phyloP scores from a whole-genome alignment of 2,329 filamentous ascomycete species.

The Calonectria ilicicola region DNA sequence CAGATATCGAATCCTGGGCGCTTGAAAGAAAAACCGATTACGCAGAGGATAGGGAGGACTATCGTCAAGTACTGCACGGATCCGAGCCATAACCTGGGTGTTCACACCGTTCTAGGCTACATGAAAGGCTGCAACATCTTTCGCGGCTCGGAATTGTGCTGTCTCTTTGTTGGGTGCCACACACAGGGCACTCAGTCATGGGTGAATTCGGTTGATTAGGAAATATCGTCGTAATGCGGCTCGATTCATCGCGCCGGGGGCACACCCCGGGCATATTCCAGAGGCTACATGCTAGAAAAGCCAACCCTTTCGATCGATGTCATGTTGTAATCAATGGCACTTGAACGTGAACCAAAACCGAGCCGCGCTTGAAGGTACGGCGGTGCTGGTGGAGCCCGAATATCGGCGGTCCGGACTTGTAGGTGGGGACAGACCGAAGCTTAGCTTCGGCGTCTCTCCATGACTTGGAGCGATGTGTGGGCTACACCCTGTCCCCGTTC shows the following conservation, averaged over 20 bases:
- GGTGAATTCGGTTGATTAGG: too few species aligned
- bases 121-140: background rate
- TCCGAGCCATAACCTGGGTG: background rate
- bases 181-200: background rate
- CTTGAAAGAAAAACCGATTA: background rate
- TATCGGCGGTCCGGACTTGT: background rate
- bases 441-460: background rate
- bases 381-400: background rate
- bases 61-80: background rate
- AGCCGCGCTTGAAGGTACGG: background rate
- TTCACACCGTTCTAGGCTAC: background rate
- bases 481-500: too few species aligned
- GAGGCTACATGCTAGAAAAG: background rate
- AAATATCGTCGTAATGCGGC: background rate
- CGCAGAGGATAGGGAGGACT: too few species aligned
- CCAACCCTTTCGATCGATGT: background rate
- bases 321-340: background rate
- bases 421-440: background rate
- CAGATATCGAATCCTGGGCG: background rate
- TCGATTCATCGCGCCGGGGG: background rate
- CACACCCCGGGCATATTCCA: background rate
- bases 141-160: background rate
- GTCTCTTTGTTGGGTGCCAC: background rate
- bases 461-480: background rate
- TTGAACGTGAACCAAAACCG: background rate